Evolutionary conservation across 345 rosid species (phyloP), one percentile per base, ranked within the genome.

Genomic region (Murraya koenigii): DNA sequence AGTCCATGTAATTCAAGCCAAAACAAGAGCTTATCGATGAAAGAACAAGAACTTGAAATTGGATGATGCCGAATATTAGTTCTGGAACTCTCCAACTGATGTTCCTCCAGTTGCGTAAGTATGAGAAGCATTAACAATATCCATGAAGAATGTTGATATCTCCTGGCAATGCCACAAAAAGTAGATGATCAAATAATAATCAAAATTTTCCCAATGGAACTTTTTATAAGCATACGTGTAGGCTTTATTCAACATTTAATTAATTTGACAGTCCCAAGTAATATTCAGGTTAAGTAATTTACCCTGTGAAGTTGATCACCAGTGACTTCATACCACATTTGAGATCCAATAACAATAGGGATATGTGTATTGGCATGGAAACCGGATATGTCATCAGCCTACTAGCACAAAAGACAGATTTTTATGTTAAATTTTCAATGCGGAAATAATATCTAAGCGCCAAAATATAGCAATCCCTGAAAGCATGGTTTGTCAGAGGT

Each of bases 51-150:
- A 17, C 17, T 30, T 14, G 32, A 13, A 2, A 41, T 11, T 7
- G 0, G 74, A 47, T n/a, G 75, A 47, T n/a, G 75, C 7, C 19
- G 52, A 11, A 65, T 25, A 70, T 72, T 75, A 80, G 72, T 90
- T 93, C 97, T 97, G 92, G 87, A 89, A 91, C 80, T 95, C 96
- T 10, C 67, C 0, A 52, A 81, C 88, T 19, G 98, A 95, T 63
- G 99, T 90, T 81, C 97, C 98, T 79, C 97, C 97, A 23, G 95
- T 91, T 64, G 98, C 94, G 81, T 89, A 91, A 85, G 92, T 88
- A 84, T 93, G 92, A 63, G 98, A 93, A 56, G 92, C 86, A 84
- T 93, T 93, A 14, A 95, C 90, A 7, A 87, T 85, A 41, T 92
- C 92, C 98, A 95, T 88, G 84, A 95, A 93, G 80, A 79, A 89